phyloP scores from a whole-genome alignment of 148 eudicot genomes.

The Gaultheria prostrata region DNA sequence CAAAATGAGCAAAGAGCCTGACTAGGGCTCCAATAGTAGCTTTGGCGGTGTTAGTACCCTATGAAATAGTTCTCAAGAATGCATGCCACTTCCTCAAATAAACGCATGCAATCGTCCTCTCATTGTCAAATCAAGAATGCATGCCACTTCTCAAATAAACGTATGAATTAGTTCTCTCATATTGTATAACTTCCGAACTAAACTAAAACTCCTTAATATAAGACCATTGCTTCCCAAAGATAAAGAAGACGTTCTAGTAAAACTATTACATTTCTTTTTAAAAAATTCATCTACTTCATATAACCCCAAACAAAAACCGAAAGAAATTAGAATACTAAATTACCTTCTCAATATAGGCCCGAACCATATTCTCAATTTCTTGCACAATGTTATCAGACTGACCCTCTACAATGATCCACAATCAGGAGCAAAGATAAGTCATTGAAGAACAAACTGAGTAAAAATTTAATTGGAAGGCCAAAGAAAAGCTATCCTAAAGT shows the following conservation, averaged over 20 bases:
- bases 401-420: constrained; percentile 49
- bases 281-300: background rate
- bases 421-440: constrained; percentile 17
- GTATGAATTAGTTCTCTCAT: background rate
- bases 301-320: background rate
- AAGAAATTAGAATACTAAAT: background rate
- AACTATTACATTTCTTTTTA: background rate
- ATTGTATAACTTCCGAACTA: background rate
- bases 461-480: background rate
- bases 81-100: background rate
- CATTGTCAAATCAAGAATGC: background rate
- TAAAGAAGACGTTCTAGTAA: background rate
- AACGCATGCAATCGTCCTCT: background rate
- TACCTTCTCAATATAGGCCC: constrained; percentile 75
- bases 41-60: background rate
- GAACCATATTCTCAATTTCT: constrained; percentile 71
- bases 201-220: background rate
- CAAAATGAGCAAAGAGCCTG: background rate
- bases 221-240: background rate
- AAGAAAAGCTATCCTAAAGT: background rate
- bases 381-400: constrained; percentile 61
- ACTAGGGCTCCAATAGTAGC: background rate
- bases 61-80: background rate
- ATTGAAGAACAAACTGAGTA: background rate
- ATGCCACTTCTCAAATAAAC: background rate